Evolutionary conservation across 1,139 yeast genomes (phyloP), one percentile per base, ranked within the genome.

Genomic region (Diutina sp.): DNA sequence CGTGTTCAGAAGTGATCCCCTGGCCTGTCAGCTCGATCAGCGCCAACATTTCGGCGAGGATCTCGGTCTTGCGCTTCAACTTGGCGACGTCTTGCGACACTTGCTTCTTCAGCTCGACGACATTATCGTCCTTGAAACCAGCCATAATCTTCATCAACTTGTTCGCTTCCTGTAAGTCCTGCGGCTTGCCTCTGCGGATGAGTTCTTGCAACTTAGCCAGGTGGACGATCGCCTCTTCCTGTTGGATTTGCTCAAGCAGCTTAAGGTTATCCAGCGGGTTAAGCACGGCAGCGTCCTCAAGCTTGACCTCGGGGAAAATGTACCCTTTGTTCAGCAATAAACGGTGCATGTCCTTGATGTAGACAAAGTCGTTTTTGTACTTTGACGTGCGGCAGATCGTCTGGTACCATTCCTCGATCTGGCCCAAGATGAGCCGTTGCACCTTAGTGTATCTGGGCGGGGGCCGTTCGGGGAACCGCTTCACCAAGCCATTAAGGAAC

Each of bases 61-160:
- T 77, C 62, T 89, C 96, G n/a, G 90, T 89, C 72, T 93, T 93
- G 59, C 97, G 82, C 64, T 84, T 85, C 65, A 93, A 78, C 67
- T 89, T 85, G 57, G 88, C 90, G 58, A 95, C 77, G 66, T 95
- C 99, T 62, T 87, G 90, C 51, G 85, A 83, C 51, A 91, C 87
- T 63, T 87, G 84, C 60, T 89, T 90, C 64, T 83, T 83, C 62
- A 90, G 87, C 63, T 79, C 81, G 60, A 82, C 82, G 45, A 80
- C 72, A 52, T 78, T 72, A 68, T 95, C 97, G 61, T 89, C 95
- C 70, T 87, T 87, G 73, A 89, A 93, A 3, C 99, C 99, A 9
- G 99, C 96, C 97, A 93, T 91, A 63, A 93, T 84, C 68, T 91
- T 90, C 99, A 93, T 95, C 68, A 93, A 79, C 64, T 87, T 88